Evolutionary conservation across 176 grass and related monocot genomes (phyloP).

Genomic region (Triticum turgidum): DNA sequence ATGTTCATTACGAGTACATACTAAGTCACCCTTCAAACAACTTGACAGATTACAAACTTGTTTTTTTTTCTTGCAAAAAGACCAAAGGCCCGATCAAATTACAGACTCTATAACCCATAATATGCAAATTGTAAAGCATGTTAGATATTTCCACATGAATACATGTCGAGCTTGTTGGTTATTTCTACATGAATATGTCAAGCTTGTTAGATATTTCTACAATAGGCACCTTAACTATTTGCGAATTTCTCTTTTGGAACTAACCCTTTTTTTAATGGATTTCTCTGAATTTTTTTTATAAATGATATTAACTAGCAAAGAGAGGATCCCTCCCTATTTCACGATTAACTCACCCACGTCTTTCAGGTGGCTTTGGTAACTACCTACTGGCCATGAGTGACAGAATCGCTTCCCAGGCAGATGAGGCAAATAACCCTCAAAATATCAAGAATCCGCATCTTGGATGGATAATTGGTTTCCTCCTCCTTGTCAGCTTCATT

Average conservation of each 20-base stretch:
- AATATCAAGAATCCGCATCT: constrained; percentile 40
- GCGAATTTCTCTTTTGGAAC: neutral
- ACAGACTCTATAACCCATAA: too few species aligned
- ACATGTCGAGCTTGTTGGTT: too few species aligned
- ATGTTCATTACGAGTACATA: too few species aligned
- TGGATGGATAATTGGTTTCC: constrained; percentile 58
- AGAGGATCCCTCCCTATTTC: neutral
- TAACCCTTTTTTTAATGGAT: neutral
- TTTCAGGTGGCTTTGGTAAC: constrained; percentile 47
- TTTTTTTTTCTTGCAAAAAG: too few species aligned
- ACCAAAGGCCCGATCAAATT: too few species aligned
- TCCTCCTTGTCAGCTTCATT: constrained; percentile 52
- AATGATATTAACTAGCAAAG: neutral
- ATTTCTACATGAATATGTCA: neutral
- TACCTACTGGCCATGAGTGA: constrained; percentile 48
- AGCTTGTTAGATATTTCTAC: too few species aligned
- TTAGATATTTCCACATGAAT: neutral
- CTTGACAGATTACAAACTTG: too few species aligned
- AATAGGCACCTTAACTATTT: neutral
- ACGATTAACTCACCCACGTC: neutral
- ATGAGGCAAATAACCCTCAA: constrained; percentile 43
- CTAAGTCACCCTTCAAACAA: too few species aligned
- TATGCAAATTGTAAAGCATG: neutral
- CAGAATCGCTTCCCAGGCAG: constrained; percentile 33
- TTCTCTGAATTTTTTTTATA: neutral